Conservation (phyloP, 169 alveolate genomes). For the Plasmodium vivax region DNA sequence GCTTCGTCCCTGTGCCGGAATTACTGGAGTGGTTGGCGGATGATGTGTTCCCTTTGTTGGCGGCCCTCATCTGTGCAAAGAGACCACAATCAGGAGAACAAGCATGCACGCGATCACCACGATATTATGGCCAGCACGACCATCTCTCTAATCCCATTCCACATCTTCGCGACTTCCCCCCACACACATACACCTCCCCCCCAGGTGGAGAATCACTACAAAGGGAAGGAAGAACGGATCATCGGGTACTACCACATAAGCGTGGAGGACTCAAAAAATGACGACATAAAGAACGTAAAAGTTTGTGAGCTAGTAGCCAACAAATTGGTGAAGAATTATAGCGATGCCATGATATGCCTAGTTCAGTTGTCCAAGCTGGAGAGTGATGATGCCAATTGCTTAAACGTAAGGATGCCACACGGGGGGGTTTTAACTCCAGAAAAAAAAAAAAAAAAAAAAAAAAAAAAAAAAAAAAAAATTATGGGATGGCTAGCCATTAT, state of each 20-base stretch:
- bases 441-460: too few relatives aligned
- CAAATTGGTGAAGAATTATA: slow-evolving; percentile 39
- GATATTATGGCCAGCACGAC: not conserved
- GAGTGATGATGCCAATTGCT: slow-evolving; percentile 15
- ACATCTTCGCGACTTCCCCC: not conserved
- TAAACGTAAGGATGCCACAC: slow-evolving; percentile 27
- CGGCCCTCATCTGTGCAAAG: not conserved
- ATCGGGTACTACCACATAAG: slow-evolving; percentile 61
- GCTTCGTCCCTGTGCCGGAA: not conserved
- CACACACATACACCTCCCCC: not conserved
- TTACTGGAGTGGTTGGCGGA: not conserved
- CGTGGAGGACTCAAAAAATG: slow-evolving; percentile 45
- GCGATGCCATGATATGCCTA: slow-evolving; percentile 55
- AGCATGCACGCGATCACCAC: not conserved
- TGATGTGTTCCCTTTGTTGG: not conserved
- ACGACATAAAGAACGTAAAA: slow-evolving; percentile 46
- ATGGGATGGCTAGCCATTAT: not conserved
- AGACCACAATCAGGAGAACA: not conserved
- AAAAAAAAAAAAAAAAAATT: too few relatives aligned
- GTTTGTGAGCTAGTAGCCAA: slow-evolving; percentile 51
- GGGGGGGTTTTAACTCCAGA: not conserved
- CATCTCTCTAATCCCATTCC: not conserved
- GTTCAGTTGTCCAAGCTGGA: slow-evolving; percentile 28
- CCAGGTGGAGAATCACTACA: slow-evolving; percentile 61
- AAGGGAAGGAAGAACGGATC: slow-evolving; percentile 38